Evolutionary conservation across 2,329 filamentous ascomycete species (phyloP).

Genomic region (Epichloe glyceriae): DNA sequence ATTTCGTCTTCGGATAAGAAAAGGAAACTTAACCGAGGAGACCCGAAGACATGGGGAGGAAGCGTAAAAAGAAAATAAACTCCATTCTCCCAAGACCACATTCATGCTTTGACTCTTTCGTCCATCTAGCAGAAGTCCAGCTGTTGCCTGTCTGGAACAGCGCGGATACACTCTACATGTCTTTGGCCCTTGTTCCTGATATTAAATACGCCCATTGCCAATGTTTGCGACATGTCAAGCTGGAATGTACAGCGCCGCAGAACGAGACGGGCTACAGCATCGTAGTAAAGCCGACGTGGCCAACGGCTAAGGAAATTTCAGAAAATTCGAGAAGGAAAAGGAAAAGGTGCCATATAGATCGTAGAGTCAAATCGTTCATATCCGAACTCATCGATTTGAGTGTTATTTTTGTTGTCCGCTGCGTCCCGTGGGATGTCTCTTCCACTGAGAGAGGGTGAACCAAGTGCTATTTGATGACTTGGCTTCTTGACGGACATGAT

Average conservation of each 20-base stretch:
- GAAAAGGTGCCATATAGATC: too few relatives aligned
- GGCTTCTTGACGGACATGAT: too few relatives aligned
- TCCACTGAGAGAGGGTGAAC: too few relatives aligned
- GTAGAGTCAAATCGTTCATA: too few relatives aligned
- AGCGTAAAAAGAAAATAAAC: neutral
- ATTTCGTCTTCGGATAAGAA: neutral
- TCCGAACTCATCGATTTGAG: too few relatives aligned
- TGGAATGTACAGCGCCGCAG: neutral
- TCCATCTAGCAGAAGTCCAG: neutral
- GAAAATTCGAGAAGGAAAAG: too few relatives aligned
- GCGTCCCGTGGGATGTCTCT: too few relatives aligned
- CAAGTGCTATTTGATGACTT: too few relatives aligned
- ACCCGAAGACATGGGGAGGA: neutral
- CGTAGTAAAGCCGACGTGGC: neutral
- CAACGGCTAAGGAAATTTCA: neutral
- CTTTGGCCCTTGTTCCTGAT: neutral
- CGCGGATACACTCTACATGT: neutral
- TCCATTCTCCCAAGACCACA: constrained; percentile 1
- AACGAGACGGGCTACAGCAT: neutral
- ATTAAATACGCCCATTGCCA: neutral
- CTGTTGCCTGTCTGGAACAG: neutral
- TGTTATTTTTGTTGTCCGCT: too few relatives aligned
- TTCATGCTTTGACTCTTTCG: neutral
- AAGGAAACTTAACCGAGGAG: neutral
- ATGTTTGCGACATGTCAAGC: neutral